A percentile compares a stretch with the other conserved stretches of the same genome.
Conservation (phyloP, 176 grass and related monocot species). For the Calamus simplicifolius region DNA sequence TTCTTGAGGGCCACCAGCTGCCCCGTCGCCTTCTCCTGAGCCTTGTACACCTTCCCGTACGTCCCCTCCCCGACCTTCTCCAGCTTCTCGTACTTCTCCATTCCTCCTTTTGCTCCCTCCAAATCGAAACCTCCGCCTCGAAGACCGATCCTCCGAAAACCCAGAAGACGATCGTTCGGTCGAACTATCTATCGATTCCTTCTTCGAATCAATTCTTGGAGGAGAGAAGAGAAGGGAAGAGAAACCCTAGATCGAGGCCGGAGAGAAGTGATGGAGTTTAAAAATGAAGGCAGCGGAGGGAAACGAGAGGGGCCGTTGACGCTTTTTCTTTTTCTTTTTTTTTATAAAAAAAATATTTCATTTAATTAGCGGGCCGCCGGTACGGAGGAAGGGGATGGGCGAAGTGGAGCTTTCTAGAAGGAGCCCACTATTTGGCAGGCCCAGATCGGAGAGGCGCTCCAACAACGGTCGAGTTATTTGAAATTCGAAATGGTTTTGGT, state of each 20-base stretch:
- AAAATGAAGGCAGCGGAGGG: constrained; percentile 16
- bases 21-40: constrained; percentile 37
- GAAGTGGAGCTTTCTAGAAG: too few relatives aligned
- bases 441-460: neutral
- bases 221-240: too few relatives aligned
- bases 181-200: too few relatives aligned
- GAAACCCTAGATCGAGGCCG: neutral
- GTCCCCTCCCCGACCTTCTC: constrained; percentile 84
- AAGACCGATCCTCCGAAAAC: neutral
- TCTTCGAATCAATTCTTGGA: too few relatives aligned
- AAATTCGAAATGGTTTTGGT: constrained; percentile 6
- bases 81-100: constrained; percentile 99
- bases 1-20: constrained; percentile 60
- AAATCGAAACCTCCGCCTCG: too few relatives aligned
- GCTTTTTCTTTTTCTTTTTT: too few relatives aligned
- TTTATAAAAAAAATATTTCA: too few relatives aligned
- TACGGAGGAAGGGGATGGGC: too few relatives aligned
- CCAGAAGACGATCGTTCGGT: neutral
- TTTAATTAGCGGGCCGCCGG: too few relatives aligned
- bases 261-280: constrained; percentile 1
- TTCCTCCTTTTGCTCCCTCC: neutral
- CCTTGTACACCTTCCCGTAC: constrained; percentile 54
- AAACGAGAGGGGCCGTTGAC: neutral
- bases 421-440: too few relatives aligned
- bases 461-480: constrained; percentile 9